Percentiles rank a stretch among this genome's conserved stretches.
Evolutionary conservation across 2,329 filamentous ascomycete genomes (phyloP).

Genomic region (Didymella pomorum): DNA sequence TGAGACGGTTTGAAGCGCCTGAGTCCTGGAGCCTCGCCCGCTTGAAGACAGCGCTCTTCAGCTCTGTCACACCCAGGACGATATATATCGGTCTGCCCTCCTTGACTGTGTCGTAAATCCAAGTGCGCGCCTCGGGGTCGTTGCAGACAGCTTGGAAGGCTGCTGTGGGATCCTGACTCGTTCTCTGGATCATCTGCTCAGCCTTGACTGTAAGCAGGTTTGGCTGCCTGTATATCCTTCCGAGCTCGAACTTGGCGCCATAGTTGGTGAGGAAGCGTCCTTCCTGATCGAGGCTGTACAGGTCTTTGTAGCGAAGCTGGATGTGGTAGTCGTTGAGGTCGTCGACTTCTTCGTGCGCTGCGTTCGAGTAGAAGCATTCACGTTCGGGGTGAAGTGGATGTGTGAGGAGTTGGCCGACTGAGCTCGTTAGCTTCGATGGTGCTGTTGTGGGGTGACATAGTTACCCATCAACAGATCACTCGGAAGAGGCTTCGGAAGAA

Average conservation of each 20-base stretch:
- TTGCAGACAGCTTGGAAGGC: slow-evolving; percentile 46
- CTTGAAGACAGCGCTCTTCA: slow-evolving; percentile 50
- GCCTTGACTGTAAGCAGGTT: slow-evolving; percentile 48
- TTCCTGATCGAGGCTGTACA: slow-evolving; percentile 49
- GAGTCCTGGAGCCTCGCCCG: slow-evolving; percentile 48
- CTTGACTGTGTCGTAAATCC: slow-evolving; percentile 42
- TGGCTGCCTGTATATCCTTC: slow-evolving; percentile 48
- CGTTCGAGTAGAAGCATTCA: slow-evolving; percentile 47
- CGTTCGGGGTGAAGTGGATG: slow-evolving; percentile 49
- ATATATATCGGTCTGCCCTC: slow-evolving; percentile 45
- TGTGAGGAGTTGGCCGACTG: slow-evolving; percentile 48
- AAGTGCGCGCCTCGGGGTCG: slow-evolving; percentile 44
- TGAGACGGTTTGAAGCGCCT: slow-evolving; percentile 46
- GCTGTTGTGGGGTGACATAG: slow-evolving; percentile 9
- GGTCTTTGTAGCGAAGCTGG: slow-evolving; percentile 50
- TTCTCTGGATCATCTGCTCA: slow-evolving; percentile 51
- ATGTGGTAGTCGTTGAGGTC: slow-evolving; percentile 52
- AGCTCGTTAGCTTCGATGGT: slow-evolving; percentile 19
- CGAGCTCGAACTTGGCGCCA: slow-evolving; percentile 50
- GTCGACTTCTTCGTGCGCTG: slow-evolving; percentile 46
- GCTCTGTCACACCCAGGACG: slow-evolving; percentile 48
- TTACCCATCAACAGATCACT: slow-evolving; percentile 37
- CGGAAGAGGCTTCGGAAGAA: slow-evolving; percentile 49
- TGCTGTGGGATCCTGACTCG: slow-evolving; percentile 34
- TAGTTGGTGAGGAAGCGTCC: slow-evolving; percentile 51